Base-by-base conservation (phyloP, 352 stramenopile genomes). In the Pythium phragmitis region DNA sequence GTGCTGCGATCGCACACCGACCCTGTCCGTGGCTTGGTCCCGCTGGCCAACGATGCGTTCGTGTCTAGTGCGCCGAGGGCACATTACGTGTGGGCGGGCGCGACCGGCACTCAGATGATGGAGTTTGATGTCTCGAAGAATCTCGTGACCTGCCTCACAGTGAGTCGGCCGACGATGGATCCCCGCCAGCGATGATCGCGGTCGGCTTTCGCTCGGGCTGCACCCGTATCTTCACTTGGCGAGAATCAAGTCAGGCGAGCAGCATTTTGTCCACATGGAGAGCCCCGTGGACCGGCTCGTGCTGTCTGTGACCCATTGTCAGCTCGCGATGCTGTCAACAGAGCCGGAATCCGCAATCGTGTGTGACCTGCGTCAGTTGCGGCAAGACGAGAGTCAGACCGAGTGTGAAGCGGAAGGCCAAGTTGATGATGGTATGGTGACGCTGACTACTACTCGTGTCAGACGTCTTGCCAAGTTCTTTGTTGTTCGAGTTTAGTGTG, bases 31-130 rank as follows among this genome's bases (percentile, higher is more conserved):
- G 64, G 71, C 0, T 70, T 93, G 53, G 58, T 72, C 12, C 13
- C 73, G 5, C 49, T 74, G 2, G 21, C 59, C 0, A 60, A 71
- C 34, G 77, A 88, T 5, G 34, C 47, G 30, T 42, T 94, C 13
- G 75, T 93, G 17, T 92, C 85, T 2, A 85, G 79, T 14, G 82
- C 3, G 39, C n/a, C 3, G 88, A 97, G 61, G 77, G 76, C 2
- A 97, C 88, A 2, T 63, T 97, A 6, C 84, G 89, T 97, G 30
- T 98, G 92, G 92, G 74, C 91, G 34, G 60, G 79, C 3, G 36
- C 21, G 0, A 83, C 72, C 0, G 89, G 82, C 2, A 65, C 77
- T 11, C 90, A 97, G 60, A 67, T 77, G 11, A 95, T 89, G 67
- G 90, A 97, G 55, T 97, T 98, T 57, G 75, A 85, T 30, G 80